Evolutionary conservation across 345 rosid genomes (phyloP).

Genomic region (Rhizophora apiculata): DNA sequence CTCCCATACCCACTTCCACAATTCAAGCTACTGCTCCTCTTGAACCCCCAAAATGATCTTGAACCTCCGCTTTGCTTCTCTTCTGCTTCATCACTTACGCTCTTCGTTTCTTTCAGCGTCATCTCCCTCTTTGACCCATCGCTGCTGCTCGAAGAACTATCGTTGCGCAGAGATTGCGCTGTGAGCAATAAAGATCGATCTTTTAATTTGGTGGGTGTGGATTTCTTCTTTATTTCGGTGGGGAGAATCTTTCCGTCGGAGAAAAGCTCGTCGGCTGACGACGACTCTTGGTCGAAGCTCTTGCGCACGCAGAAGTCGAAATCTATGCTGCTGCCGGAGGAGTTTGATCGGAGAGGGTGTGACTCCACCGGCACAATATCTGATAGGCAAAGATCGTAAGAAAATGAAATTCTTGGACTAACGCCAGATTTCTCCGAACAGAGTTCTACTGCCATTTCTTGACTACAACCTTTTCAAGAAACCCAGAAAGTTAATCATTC

Average conservation of each 20-base stretch:
- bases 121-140: constrained; percentile 15
- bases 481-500: neutral
- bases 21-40: constrained; percentile 70
- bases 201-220: constrained; percentile 19
- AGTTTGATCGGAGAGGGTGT: constrained; percentile 42
- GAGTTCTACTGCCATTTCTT: constrained; percentile 63
- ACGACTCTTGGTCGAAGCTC: constrained; percentile 30
- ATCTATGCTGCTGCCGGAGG: constrained; percentile 46
- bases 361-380: constrained; percentile 54
- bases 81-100: constrained; percentile 24
- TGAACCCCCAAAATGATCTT: constrained; percentile 77
- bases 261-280: constrained; percentile 33
- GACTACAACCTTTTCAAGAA: neutral
- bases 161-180: neutral
- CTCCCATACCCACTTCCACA: constrained; percentile 70
- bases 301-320: constrained; percentile 33
- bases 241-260: constrained; percentile 30
- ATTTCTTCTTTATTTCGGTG: constrained; percentile 24
- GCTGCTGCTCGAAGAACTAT: neutral
- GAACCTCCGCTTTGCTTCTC: constrained; percentile 40
- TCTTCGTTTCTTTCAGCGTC: constrained; percentile 27
- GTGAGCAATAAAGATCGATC: neutral
- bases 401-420: constrained; percentile 80
- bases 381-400: constrained; percentile 56
- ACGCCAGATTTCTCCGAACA: constrained; percentile 51